Conservation (phyloP, 2,329 filamentous ascomycete species). For the Polychaeton citri region DNA sequence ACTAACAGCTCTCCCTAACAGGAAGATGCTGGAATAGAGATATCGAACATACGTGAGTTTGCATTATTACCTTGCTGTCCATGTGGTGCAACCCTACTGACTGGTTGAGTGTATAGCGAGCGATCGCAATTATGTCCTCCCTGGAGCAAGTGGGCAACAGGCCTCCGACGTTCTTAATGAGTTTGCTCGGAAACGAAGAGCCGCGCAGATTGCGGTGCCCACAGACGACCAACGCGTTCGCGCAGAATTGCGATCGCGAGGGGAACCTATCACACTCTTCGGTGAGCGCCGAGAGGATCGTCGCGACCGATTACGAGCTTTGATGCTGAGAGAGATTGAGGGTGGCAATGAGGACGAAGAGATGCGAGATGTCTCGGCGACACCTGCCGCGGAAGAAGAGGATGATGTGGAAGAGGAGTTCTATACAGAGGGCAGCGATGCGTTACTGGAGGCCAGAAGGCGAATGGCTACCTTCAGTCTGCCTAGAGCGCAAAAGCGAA, state of each 20-base stretch:
- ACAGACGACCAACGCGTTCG: conserved; percentile 87
- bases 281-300: conserved; percentile 79
- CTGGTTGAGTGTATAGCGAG: conserved; percentile 31
- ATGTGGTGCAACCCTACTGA: conserved; percentile 2
- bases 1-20: conserved; percentile 20
- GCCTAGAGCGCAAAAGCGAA: conserved; percentile 62
- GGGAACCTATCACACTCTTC: conserved; percentile 90
- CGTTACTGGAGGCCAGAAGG: conserved; percentile 61
- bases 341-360: conserved; percentile 39
- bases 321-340: conserved; percentile 56
- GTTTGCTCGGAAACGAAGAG: conserved; percentile 81
- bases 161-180: conserved; percentile 76
- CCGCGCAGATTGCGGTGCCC: conserved; percentile 78
- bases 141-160: conserved; percentile 57
- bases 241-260: conserved; percentile 64
- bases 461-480: conserved; percentile 74
- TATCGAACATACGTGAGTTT: conserved; percentile 50
- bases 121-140: conserved; percentile 78
- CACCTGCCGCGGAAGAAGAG: conserved; percentile 44
- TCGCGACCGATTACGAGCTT: conserved; percentile 70
- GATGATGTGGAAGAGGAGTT: conserved; percentile 83
- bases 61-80: conserved; percentile 7
- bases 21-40: conserved; percentile 46
- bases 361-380: conserved; percentile 48
- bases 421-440: conserved; percentile 70